phyloP scores from a whole-genome alignment of 106 monocot species.

The Allium cepa region DNA sequence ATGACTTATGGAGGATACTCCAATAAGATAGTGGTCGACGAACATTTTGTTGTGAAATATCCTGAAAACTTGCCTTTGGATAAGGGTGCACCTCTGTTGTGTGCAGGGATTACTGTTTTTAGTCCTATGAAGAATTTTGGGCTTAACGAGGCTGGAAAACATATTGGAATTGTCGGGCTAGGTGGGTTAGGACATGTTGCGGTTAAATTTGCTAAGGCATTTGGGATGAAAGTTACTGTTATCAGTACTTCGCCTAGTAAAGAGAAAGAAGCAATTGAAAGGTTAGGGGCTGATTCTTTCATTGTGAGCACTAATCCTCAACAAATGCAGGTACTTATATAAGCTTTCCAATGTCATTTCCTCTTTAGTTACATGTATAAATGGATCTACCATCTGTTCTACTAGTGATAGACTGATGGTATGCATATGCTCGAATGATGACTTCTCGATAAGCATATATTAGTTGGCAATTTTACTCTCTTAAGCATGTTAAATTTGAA shows the following conservation, averaged over 20 bases:
- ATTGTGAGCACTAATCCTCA: conserved; percentile 45
- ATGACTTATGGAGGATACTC: conserved; percentile 65
- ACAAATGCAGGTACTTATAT: conserved; percentile 47
- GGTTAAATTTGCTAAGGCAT: conserved; percentile 72
- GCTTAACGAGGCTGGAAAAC: conserved; percentile 53
- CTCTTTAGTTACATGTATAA: too few species aligned
- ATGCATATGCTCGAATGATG: too few species aligned
- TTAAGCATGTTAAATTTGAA: too few species aligned
- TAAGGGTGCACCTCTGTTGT: conserved; percentile 57
- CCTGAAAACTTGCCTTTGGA: conserved; percentile 58
- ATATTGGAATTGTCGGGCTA: conserved; percentile 68
- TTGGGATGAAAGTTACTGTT: conserved; percentile 82
- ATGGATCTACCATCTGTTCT: too few species aligned
- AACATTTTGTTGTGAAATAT: conserved; percentile 41
- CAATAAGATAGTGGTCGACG: conserved; percentile 39
- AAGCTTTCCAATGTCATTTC: too few species aligned
- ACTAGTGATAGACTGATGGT: too few species aligned
- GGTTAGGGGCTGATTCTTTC: conserved; percentile 61
- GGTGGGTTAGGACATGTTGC: conserved; percentile 87
- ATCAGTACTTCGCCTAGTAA: conserved; percentile 58
- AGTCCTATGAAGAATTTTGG: conserved; percentile 63
- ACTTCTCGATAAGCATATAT: too few species aligned
- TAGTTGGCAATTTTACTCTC: too few species aligned
- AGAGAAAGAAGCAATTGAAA: conserved; percentile 53
- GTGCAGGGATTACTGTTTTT: conserved; percentile 75